Evolutionary conservation across 768 basidiomycete genomes (phyloP).

Genomic region (Cubamyces lactineus): DNA sequence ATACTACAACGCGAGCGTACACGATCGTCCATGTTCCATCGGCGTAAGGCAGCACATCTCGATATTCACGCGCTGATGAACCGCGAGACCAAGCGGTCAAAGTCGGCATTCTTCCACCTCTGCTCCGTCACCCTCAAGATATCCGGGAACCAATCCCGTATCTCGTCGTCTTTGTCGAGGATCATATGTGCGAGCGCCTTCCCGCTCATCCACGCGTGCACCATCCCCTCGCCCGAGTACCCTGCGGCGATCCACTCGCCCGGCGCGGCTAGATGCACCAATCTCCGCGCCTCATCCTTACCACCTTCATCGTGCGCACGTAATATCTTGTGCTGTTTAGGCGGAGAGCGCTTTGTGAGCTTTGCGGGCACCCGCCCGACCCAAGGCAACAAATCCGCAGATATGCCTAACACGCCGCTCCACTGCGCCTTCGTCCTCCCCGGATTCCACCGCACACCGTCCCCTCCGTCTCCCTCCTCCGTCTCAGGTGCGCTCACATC

Average conservation of each 20-base stretch:
- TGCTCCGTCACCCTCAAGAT: conserved; percentile 50
- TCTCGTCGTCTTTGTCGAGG: conserved; percentile 40
- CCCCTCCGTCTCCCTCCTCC: neutral
- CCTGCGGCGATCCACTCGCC: conserved; percentile 78
- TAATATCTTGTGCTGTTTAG: conserved; percentile 10
- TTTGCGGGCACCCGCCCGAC: conserved; percentile 61
- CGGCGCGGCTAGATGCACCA: conserved; percentile 35
- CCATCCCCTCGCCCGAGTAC: conserved; percentile 76
- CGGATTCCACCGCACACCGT: conserved; percentile 38
- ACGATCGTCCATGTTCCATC: no score
- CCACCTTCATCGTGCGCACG: no score
- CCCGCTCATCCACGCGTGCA: conserved; percentile 66
- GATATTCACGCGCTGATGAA: conserved; percentile 13
- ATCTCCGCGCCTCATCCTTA: neutral
- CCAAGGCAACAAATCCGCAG: conserved; percentile 68
- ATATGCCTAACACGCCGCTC: conserved; percentile 67
- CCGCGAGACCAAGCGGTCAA: conserved; percentile 39
- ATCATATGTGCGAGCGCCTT: conserved; percentile 65
- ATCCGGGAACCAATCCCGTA: conserved; percentile 53
- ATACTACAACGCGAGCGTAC: no score
- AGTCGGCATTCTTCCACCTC: conserved; percentile 49
- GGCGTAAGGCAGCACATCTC: no score
- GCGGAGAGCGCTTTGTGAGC: conserved; percentile 47
- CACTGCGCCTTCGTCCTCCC: conserved; percentile 59
- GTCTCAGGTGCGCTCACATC: conserved; percentile 34